Evolutionary conservation across 2,329 filamentous ascomycete species (phyloP), one percentile per base, ranked within the genome.

Genomic region (Pseudocercospora eumusae): DNA sequence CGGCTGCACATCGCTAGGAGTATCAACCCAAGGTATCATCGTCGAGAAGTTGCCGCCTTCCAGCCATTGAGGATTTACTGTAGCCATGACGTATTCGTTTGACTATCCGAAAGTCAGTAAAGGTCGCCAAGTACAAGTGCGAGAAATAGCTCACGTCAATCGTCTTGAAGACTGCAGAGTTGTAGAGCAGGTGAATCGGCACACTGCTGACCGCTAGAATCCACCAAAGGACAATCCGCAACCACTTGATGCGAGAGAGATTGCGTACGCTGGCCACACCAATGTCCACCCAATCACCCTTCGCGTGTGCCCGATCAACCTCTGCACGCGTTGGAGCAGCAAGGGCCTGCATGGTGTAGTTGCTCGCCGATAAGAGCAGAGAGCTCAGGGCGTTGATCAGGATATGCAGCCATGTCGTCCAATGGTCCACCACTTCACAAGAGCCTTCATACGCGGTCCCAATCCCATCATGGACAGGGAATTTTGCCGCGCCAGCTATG

Each of bases 261-360:
- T 80, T 82, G 1, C 78, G 71, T 2, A 76, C 25, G 33, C 78
- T 80, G 6, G 76, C 71, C 1, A 81, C 68, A 0, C 83, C 81
- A 49, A 83, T 78, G 33, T 80, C 77, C 0, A 83, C 68, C 76
- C 77, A 80, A 15, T 66, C 71, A 1, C 74, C 70, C 52, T 68
- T 64, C 0, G 64, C 55, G 70, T 86, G 83, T 0, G 81, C 81
- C 13, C 64, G 65, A 53, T 85, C 79, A 10, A 85, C 69, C 44
- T 85, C 81, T 8, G 68, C 25, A 23, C 83, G 72, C 0, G 80
- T 84, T 0, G 83, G 83, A 0, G 82, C 77, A 11, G 73, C 77
- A 11, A 86, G 70, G 20, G 79, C 75, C 62, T 85, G 83, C 80
- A 84, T 83, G 59, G 76, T 78, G 62, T 81, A 83, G 66, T 82